phyloP scores from a whole-genome alignment of 306 rosid genomes.

The Fagus crenata region DNA sequence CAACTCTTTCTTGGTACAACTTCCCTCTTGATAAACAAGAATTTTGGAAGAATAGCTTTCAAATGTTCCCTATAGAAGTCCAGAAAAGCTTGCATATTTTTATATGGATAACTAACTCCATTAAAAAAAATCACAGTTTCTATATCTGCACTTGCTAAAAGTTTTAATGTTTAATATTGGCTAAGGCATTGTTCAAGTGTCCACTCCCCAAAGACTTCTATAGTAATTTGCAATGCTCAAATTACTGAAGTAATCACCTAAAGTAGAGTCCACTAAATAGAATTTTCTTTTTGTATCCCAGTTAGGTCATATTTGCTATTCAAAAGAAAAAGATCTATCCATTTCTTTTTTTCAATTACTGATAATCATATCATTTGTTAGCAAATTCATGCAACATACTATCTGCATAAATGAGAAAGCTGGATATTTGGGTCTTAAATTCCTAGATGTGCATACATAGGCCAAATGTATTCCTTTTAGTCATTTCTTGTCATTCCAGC shows the following conservation, averaged over 20 bases:
- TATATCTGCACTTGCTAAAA: not conserved
- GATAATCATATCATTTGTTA: not conserved
- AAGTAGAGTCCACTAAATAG: not conserved
- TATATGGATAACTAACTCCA: not conserved
- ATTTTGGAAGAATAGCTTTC: not conserved
- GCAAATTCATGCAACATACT: not conserved
- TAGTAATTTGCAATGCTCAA: not conserved
- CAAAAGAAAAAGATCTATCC: not conserved
- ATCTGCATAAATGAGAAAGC: not conserved
- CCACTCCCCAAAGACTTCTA: not conserved
- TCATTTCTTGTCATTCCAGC: not conserved
- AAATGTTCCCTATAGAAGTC: not conserved
- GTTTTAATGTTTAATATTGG: not conserved
- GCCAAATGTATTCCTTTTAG: not conserved
- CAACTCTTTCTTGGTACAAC: not conserved
- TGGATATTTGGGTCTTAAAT: not conserved
- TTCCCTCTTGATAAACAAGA: not conserved
- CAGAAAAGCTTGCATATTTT: not conserved
- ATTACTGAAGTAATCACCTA: not conserved
- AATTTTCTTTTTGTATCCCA: not conserved
- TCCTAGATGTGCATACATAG: not conserved
- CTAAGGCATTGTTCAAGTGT: not conserved
- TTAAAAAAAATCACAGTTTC: not conserved
- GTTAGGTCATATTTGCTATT: not conserved
- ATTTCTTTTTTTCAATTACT: not conserved